phyloP scores from a whole-genome alignment of 164 flowering plant genomes.

The Malania oleifera region DNA sequence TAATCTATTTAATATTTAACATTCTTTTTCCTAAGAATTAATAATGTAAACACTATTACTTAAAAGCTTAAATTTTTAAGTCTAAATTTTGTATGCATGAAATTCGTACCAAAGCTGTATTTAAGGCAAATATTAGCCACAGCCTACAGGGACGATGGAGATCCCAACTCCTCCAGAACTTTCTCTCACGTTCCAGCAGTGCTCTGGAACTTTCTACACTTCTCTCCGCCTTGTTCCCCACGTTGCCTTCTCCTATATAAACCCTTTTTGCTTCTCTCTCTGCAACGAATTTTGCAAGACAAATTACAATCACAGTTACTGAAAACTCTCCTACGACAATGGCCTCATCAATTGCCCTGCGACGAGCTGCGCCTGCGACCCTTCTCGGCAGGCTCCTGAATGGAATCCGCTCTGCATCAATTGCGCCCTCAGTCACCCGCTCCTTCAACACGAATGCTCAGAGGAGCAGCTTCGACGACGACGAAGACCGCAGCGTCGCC shows the following conservation, averaged over 20 bases:
- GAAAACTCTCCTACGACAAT: no score
- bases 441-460: constrained; percentile 17
- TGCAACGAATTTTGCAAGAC: no score
- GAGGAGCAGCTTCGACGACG: constrained; percentile 4
- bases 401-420: constrained; percentile 19
- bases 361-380: constrained; percentile 20
- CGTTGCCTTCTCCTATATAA: neutral
- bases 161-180: neutral
- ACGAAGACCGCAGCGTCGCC: constrained; percentile 3
- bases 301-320: no score
- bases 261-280: neutral
- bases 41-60: no score
- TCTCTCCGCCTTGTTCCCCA: neutral
- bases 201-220: neutral
- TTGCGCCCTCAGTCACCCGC: constrained; percentile 15
- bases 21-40: no score
- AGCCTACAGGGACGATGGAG: constrained; percentile 24
- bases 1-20: no score
- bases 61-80: no score
- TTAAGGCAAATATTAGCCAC: no score
- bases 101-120: no score
- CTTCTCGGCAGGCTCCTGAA: constrained; percentile 21
- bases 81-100: no score
- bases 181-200: neutral
- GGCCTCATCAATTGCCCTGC: constrained; percentile 34